Percentiles rank a stretch among this genome's conserved stretches.
Conservation (phyloP, 139 green algal genomes). For the Edaphochlamys debaryana region DNA sequence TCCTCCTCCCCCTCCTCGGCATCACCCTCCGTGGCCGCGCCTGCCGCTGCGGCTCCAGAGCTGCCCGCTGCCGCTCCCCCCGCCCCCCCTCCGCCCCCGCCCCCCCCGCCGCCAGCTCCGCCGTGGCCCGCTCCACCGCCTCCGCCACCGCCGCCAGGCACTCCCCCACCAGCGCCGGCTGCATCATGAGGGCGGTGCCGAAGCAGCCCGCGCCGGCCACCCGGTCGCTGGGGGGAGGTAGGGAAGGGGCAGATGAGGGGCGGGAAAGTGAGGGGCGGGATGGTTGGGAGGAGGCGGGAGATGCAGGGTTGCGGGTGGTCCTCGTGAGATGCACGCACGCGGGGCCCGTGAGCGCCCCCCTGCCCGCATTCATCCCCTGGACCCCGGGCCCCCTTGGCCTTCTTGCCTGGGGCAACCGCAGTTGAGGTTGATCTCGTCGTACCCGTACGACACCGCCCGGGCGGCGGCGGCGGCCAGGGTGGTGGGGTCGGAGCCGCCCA, state of each 20-base stretch:
- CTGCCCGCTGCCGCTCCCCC: conserved; percentile 14
- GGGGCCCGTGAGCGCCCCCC: not conserved
- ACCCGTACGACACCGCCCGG: conserved; percentile 63
- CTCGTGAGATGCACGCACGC: too few species aligned
- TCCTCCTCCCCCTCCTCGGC: too few species aligned
- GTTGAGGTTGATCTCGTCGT: conserved; percentile 97
- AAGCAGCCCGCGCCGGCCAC: conserved; percentile 94
- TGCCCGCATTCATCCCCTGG: not conserved
- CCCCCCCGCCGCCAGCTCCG: not conserved
- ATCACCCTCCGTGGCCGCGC: too few species aligned
- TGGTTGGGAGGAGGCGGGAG: too few species aligned
- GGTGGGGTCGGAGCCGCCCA: conserved; percentile 86
- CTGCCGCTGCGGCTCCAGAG: too few species aligned
- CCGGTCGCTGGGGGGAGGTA: conserved; percentile 64
- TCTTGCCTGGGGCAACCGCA: conserved; percentile 87
- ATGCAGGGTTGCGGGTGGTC: not conserved
- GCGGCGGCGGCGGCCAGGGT: conserved; percentile 71
- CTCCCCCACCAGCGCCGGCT: conserved; percentile 77
- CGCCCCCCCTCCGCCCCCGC: not conserved
- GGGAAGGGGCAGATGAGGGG: not conserved
- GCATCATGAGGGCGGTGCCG: conserved; percentile 88
- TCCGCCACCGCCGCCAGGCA: conserved; percentile 75
- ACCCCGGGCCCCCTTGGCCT: not conserved
- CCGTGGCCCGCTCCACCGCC: conserved; percentile 3
- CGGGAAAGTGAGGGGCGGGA: too few species aligned